Evolutionary conservation across 2,329 filamentous ascomycete genomes (phyloP), one percentile per base, ranked within the genome.

Genomic region (Paecilomyces sp.): DNA sequence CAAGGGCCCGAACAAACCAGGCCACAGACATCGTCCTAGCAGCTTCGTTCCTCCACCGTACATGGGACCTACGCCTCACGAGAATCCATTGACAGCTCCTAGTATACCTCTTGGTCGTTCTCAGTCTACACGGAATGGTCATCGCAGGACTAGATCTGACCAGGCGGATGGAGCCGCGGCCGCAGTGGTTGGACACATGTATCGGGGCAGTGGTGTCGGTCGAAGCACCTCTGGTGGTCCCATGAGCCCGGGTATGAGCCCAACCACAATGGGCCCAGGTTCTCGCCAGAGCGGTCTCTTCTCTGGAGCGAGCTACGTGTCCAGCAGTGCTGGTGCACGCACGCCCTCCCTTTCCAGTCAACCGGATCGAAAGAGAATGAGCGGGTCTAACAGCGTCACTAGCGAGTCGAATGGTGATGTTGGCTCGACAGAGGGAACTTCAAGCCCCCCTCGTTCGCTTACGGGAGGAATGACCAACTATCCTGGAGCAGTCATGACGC

Each of bases 181-280:
- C 7, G 85, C 83, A 61, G 84, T 96, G 31, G 88, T 96, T 55
- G 91, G 90, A 67, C 92, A 92, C 74, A 96, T 96, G 89, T 95
- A 95, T 78, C 88, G 88, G 69, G 88, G 88, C 13, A 84, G 86
- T 9, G 65, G 72, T 8, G 58, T 61, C n/a, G 66, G 67, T 24
- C 64, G 70, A 33, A 68, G 75, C 22, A 74, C 74, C 55, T 77
- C 77, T 6, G 73, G 74, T 13, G 83, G 88, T 24, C 83, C 86
- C 8, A 80, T 84, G 58, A 77, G 74, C 68, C 81, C 71, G 60
- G 75, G 59, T 56, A 77, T 78, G 80, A 85, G 73, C 77, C 85
- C 67, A 77, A 87, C 74, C 18, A 60, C 72, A 3, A 71, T 77
- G 64, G 73, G 73, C 7, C 73, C 73, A 36, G 73, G 71, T n/a